phyloP scores from a whole-genome alignment of 2,329 filamentous ascomycete species.

The Hypoxylon rubiginosum region DNA sequence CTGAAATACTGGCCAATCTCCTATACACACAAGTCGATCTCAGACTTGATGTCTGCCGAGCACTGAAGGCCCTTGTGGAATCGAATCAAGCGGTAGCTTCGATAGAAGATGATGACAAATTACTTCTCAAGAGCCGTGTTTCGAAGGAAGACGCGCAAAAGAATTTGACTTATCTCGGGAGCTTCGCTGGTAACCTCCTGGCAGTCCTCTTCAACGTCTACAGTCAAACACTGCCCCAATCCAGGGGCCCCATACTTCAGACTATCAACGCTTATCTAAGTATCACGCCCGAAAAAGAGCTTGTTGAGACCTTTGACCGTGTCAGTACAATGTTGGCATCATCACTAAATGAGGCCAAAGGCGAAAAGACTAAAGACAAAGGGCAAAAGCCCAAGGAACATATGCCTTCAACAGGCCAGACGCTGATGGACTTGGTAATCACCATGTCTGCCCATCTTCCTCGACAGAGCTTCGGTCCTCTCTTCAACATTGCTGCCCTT shows the following conservation, averaged over 20 bases:
- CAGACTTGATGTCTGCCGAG: conserved; percentile 87
- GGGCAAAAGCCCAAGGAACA: conserved; percentile 69
- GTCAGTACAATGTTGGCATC: conserved; percentile 86
- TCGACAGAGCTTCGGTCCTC: conserved; percentile 82
- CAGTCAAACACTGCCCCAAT: conserved; percentile 93
- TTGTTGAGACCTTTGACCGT: conserved; percentile 88
- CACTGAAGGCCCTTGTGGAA: conserved; percentile 87
- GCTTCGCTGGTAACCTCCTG: conserved; percentile 87
- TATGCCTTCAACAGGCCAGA: conserved; percentile 94
- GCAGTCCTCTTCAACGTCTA: conserved; percentile 99
- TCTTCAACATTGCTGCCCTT: conserved; percentile 88
- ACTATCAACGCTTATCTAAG: conserved; percentile 96
- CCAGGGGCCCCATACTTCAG: conserved; percentile 88
- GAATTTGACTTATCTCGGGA: conserved; percentile 85
- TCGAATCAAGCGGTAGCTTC: conserved; percentile 87
- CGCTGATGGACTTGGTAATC: conserved; percentile 95
- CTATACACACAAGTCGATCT: conserved; percentile 93
- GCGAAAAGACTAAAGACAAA: conserved; percentile 72
- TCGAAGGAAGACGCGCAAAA: conserved; percentile 80
- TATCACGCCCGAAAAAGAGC: conserved; percentile 81
- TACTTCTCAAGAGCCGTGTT: conserved; percentile 83
- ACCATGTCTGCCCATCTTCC: conserved; percentile 96
- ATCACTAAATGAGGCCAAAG: conserved; percentile 72
- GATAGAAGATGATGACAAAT: conserved; percentile 76
- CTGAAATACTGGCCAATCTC: conserved; percentile 90